Base-by-base conservation (phyloP, 1,284 basidiomycete species). In the Gomphus bonarii region DNA sequence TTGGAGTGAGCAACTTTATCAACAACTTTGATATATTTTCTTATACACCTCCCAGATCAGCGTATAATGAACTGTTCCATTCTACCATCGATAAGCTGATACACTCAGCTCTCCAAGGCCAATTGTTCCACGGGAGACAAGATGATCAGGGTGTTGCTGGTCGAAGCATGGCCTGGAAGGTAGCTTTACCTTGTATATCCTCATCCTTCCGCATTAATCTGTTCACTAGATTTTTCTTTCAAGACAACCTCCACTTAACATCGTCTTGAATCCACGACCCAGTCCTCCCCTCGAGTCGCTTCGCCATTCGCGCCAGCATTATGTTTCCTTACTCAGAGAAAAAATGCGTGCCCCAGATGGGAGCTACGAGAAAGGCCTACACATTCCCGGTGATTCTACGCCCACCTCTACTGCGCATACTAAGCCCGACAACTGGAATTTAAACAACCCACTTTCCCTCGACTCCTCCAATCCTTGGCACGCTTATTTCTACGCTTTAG, bases 401-500 rank as follows among this genome's bases (percentile, higher is more conserved):
- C 33, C 53, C 25, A 40, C 53, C 20, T 44, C 65, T 69, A 4
- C 72, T 72, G 3, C 72, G 69, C 52, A 65, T 69, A 55, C 67
- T 69, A 38, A 66, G 69, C 28, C 67, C 64, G 46, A 61, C 67
- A 8, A 63, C 68, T 36, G 66, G 69, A 79, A 82, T 69, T 70
- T 85, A 65, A 90, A 91, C 68, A 92, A 97, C 68, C 93, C 94
- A 6, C 56, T 53, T 14, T 55, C 53, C 44, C 31, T 59, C 48
- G 48, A 58, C 50, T 52, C 25, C 25, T 54, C 31, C 61, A 95
- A 93, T 68, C 93, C 93, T 12, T 97, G 94, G 94, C 87, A 82
- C 62, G 80, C 85, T 47, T 97, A 91, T 90, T 97, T 97, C 67
- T 75, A 82, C 16, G 81, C 90, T 36, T 77, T 93, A 25, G 94